Evolutionary conservation across 2,329 filamentous ascomycete species (phyloP).

Genomic region (Beauveria sp.): DNA sequence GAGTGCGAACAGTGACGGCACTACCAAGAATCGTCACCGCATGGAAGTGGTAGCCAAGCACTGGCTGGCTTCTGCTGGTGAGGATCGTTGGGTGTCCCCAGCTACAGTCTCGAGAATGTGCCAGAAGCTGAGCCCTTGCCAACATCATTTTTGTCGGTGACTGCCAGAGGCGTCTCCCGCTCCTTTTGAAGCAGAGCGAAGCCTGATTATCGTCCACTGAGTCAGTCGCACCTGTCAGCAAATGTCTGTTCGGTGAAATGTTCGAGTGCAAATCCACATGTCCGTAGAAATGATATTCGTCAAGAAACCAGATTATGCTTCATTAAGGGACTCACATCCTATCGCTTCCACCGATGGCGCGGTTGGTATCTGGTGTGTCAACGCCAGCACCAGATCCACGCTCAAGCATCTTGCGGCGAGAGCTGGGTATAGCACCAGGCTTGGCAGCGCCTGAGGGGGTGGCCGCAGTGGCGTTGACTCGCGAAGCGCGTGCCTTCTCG

Average conservation of each 20-base stretch:
- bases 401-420: constrained; percentile 79
- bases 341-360: constrained; percentile 72
- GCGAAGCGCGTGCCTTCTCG: constrained; percentile 65
- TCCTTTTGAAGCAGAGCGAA: constrained; percentile 75
- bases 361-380: constrained; percentile 65
- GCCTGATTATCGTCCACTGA: constrained; percentile 79
- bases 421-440: constrained; percentile 67
- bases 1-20: background rate
- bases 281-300: constrained; percentile 56
- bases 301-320: constrained; percentile 43
- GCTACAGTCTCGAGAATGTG: constrained; percentile 9
- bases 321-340: constrained; percentile 83
- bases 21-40: background rate
- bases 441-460: constrained; percentile 58
- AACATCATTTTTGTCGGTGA: constrained; percentile 28
- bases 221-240: constrained; percentile 73
- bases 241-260: constrained; percentile 67
- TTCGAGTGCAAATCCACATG: constrained; percentile 65
- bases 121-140: constrained; percentile 15
- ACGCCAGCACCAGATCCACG: constrained; percentile 49
- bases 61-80: background rate
- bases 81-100: background rate
- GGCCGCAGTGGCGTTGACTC: constrained; percentile 57
- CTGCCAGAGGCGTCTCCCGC: constrained; percentile 38
- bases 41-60: background rate